Evolutionary conservation across 345 rosid genomes (phyloP), one percentile per base, ranked within the genome.

Genomic region (Populus euphratica): DNA sequence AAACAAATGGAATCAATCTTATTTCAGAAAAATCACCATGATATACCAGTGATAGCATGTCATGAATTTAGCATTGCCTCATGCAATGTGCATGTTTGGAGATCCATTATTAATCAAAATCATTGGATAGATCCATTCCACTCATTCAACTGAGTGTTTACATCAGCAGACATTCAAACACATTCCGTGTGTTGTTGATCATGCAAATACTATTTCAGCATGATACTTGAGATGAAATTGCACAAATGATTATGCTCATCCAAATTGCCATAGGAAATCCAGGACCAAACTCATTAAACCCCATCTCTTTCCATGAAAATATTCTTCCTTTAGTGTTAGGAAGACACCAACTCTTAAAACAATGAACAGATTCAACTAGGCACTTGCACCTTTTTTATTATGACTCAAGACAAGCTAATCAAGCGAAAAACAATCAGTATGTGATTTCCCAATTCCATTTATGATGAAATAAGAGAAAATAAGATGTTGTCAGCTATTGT

Each of bases 1-100:
- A 80, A 72, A 78, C 78, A 44, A 75, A 41, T 12, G 25, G 43
- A 64, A 64, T 73, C 61, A 63, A 49, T 62, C 36, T 33, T 44
- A 20, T 44, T 31, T 36, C 31, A 69, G 29, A 63, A 11, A 79
- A 33, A 56, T 59, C 44, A 8, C 18, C 50, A 33, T 20, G 25
- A 59, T 16, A 50, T 52, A 72, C 33, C 35, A 35, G 29, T 61
- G 38, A 23, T 62, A 23, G 14, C 20, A 44, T 43, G 59, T 33
- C 17, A 14, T 61, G 23, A 39, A 43, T 68, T 21, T 56, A 12
- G 16, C 52, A n/a, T 59, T 43, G 41, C 44, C 75, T 17, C 67
- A 18, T 20, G 17, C 63, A 12, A n/a, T 56, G 13, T 9, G 5
- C 31, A 25, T 59, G 70, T 59, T 31, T 64, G 21, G 39, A 18